phyloP scores from a whole-genome alignment of 202 grass and related monocot genomes.

The Miscanthus sacchariflorus region DNA sequence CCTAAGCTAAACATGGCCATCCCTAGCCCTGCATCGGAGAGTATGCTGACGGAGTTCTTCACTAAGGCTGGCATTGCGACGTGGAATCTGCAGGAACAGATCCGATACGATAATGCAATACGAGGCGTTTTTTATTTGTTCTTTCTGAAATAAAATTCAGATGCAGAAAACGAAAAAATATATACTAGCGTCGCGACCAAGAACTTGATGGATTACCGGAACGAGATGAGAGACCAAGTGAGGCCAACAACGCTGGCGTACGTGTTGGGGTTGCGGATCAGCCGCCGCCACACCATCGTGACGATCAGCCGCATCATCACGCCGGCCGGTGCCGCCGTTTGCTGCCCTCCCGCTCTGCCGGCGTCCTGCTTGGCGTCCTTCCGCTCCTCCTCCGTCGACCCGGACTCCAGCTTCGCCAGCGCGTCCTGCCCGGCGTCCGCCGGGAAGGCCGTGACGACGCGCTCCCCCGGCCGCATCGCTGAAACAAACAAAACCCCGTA shows the following conservation, averaged over 20 bases:
- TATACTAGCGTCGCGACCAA: neutral
- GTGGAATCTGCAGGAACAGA: constrained; percentile 60
- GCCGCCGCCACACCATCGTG: constrained; percentile 89
- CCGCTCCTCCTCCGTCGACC: constrained; percentile 50
- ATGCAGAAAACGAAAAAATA: neutral
- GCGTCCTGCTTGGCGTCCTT: constrained; percentile 8
- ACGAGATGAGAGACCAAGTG: constrained; percentile 83
- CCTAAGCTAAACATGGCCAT: constrained; percentile 98
- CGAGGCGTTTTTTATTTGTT: neutral
- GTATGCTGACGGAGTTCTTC: constrained; percentile 84
- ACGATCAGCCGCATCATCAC: constrained; percentile 86
- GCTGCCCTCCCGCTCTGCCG: constrained; percentile 9
- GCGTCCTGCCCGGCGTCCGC: constrained; percentile 32
- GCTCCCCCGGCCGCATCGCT: constrained; percentile 27
- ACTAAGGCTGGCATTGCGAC: constrained; percentile 71
- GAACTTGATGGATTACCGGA: constrained; percentile 52
- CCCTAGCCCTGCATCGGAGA: constrained; percentile 86
- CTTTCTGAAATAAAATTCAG: neutral
- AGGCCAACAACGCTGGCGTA: constrained; percentile 90
- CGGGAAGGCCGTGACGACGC: constrained; percentile 1
- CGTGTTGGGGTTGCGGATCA: constrained; percentile 95
- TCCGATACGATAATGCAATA: no score
- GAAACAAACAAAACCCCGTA: neutral
- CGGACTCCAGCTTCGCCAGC: constrained; percentile 64
- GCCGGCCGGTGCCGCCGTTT: constrained; percentile 60